Evolutionary conservation across 176 grass and related monocot genomes (phyloP).

Genomic region (Oryza longistaminata): DNA sequence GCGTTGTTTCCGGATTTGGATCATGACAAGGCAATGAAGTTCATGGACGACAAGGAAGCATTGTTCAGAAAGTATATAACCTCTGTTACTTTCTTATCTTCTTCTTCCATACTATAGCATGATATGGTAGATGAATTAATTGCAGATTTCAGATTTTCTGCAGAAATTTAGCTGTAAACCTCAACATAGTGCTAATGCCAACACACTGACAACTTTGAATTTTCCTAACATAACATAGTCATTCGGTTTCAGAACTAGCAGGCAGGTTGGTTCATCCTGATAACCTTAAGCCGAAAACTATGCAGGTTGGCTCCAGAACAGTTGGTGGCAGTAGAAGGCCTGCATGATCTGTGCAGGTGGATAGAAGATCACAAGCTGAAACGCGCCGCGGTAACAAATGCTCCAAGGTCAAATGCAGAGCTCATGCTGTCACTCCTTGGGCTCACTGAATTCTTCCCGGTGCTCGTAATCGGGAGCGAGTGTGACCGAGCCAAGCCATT

Average conservation of each 20-base stretch:
- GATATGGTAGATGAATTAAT: too few species aligned
- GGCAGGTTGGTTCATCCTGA: constrained; percentile 3
- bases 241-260: not conserved
- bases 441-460: constrained; percentile 69
- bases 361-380: constrained; percentile 55
- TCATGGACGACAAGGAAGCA: constrained; percentile 73
- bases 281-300: not conserved
- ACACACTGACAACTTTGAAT: not conserved
- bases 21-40: constrained; percentile 52
- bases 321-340: constrained; percentile 56
- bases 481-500: constrained; percentile 79
- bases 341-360: constrained; percentile 67
- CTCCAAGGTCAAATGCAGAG: constrained; percentile 69
- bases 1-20: constrained; percentile 68
- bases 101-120: not conserved
- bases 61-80: constrained; percentile 58
- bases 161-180: too few species aligned
- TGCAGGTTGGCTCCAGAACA: constrained; percentile 52
- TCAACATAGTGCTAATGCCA: too few species aligned
- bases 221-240: not conserved
- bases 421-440: constrained; percentile 61
- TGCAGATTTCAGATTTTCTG: too few species aligned
- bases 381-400: constrained; percentile 71
- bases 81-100: too few species aligned
- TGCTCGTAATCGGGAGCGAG: constrained; percentile 63